Evolutionary conservation across 1,284 basidiomycete genomes (phyloP), one percentile per base, ranked within the genome.

Genomic region (Sporisorium iseilematis-ciliati): DNA sequence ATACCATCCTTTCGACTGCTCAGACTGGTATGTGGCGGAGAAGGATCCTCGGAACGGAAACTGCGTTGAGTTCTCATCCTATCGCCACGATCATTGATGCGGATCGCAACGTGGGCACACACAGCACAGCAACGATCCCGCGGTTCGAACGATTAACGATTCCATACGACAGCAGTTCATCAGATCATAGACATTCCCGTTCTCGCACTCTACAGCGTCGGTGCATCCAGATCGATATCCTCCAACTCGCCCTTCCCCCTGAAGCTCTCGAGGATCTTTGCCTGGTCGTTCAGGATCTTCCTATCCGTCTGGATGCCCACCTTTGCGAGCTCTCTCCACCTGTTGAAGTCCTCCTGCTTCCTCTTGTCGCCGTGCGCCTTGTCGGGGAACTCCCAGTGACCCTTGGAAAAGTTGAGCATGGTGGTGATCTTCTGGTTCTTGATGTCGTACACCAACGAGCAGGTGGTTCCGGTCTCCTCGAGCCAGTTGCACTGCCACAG

Each of bases 391-490:
- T 82, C 71, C 83, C 82, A 85, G 66, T 85, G 85, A 0, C 79
- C 82, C 26, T 81, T 81, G 23, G 65, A 67, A 68, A 85, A 84
- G n/a, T 76, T 75, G 56, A 85, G 77, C 75, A 80, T 77, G 7
- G 84, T 85, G 20, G 78, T 82, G 59, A 85, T 81, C 42, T 73
- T 71, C 23, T 72, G 67, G n/a, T 78, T 48, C 16, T 63, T 50
- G 35, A 84, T 68, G 58, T 86, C 85, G 57, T 81, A 76, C 18
- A 77, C 77, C 25, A 86, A 71, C 14, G 82, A 81, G 41, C 82
- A 82, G n/a, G 69, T 75, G 12, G 85, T 85, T 18, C 79, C 82
- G 5, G 85, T 85, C 54, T 85, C 85, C 58, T 85, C 84, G 12
- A 84, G 61, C 85, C 84, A 86, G 38, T 73, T 77, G 35, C 81